Base-by-base conservation (phyloP, 345 rosid species). In the Stellera chamaejasme region DNA sequence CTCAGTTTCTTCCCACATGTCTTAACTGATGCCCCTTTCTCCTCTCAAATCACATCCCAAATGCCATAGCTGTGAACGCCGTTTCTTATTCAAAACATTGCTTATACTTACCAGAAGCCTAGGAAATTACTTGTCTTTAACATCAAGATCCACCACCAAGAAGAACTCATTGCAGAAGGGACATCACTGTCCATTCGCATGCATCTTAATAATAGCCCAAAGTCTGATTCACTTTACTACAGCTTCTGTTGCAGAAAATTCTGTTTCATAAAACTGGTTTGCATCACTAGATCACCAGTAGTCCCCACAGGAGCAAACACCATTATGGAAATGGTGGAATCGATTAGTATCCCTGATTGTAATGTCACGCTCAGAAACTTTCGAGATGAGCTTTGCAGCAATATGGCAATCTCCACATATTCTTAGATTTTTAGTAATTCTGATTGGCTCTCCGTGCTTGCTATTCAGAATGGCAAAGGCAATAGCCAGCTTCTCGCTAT, bases 401-500 rank as follows among this genome's bases (percentile, higher is more conserved):
- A 75, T 61, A 76, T 87, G 95, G 66, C 88, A 87, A 49, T 87
- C 90, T 27, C 82, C 77, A 45, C 90, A 86, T 6, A 86, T 81
- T 39, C 88, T 81, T 47, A 87, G 88, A 53, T 87, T 83, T 78
- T 87, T 87, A 45, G 91, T 87, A 48, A 83, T 70, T 63, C 91
- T 75, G 48, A 87, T 79, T 36, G 77, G 67, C 42, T 65, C 66
- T 11, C 59, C 75, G 0, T 77, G 67, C 12, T 58, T 27, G 11
- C 83, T 71, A 67, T 82, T 81, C 73, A 81, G 54, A 59, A 87
- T 60, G 26, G 86, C 88, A 72, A 81, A 87, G 42, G 65, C 86
- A 64, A 87, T 79, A 43, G 91, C 95, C 58, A 87, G 45, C 58
- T 83, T 87, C 75, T 87, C 95, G 61, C 95, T 83, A 43, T 83